These are phyloP conservation scores for Plasmodium relictum DNA, from an alignment of 169 alveolate species.

Conservation along the genomic window DNA sequence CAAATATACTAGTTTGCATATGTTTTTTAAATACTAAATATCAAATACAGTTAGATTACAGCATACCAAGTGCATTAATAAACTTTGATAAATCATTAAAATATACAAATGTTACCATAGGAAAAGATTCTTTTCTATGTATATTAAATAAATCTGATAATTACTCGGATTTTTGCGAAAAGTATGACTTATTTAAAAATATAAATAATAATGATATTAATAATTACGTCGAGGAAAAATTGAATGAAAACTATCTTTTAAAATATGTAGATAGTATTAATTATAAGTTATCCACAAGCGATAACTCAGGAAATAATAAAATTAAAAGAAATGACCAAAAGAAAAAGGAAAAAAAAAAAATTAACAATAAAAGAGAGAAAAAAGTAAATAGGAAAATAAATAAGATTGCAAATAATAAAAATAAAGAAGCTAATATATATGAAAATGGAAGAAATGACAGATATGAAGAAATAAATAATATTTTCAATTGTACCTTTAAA, in stretches of 20 bases:
- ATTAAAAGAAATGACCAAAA: neutral
- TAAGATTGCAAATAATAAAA: neutral
- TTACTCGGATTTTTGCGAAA: neutral
- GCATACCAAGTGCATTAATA: conserved; percentile 52
- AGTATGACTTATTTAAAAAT: conserved; percentile 5
- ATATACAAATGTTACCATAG: conserved; percentile 68
- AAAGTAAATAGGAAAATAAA: neutral
- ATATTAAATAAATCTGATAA: conserved; percentile 12
- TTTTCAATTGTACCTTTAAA: conserved; percentile 39
- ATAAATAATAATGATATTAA: conserved; percentile 6
- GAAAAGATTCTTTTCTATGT: conserved; percentile 70
- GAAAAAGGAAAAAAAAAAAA: neutral
- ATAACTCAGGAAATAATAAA: neutral
- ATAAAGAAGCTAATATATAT: neutral
- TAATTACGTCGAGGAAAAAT: conserved; percentile 38
- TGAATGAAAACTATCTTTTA: conserved; percentile 25
- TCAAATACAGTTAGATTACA: conserved; percentile 65
- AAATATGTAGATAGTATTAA: conserved; percentile 20
- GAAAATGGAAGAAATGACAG: neutral
- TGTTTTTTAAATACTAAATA: conserved; percentile 73
- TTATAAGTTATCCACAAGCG: conserved; percentile 1
- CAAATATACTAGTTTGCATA: conserved; percentile 38
- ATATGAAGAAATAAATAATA: neutral
- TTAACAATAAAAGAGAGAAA: no score
- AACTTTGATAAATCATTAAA: conserved; percentile 28